These are phyloP conservation scores for Vanderwaltozyma polyspora DNA, from an alignment of 805 yeast genomes.

Conservation along the genomic window DNA sequence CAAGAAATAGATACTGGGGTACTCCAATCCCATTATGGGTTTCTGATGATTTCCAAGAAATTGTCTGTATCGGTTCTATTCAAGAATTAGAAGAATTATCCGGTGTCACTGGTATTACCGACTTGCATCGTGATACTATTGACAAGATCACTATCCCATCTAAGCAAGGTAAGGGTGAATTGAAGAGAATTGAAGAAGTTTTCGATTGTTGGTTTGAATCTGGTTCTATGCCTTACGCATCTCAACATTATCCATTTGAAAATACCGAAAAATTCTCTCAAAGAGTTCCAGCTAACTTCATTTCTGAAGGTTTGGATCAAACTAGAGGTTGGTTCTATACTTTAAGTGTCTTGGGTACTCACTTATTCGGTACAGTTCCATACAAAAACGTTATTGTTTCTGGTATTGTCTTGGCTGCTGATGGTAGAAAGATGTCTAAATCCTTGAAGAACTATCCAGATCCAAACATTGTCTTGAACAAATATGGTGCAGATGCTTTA, in stretches of 20 bases:
- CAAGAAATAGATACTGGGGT: constrained; percentile 99
- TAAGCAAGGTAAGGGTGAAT: constrained; percentile 70
- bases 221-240: constrained; percentile 98
- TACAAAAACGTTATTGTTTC: constrained; percentile 90
- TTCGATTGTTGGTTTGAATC: constrained; percentile 99
- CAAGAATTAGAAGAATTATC: constrained; percentile 76
- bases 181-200: constrained; percentile 91
- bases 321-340: constrained; percentile 99
- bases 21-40: constrained; percentile 98
- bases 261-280: constrained; percentile 54
- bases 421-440: constrained; percentile 99
- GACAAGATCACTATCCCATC: constrained; percentile 93
- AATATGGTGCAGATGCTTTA: constrained; percentile 96
- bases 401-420: constrained; percentile 94
- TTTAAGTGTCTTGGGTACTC: constrained; percentile 88
- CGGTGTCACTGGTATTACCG: constrained; percentile 72
- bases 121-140: constrained; percentile 86
- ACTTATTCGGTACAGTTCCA: constrained; percentile 84
- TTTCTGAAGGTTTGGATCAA: constrained; percentile 97
- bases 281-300: constrained; percentile 93
- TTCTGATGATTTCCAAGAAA: constrained; percentile 82
- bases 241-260: constrained; percentile 95
- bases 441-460: constrained; percentile 97
- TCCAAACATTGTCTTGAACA: constrained; percentile 68
- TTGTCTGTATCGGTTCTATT: constrained; percentile 87